Percentiles rank a stretch among this genome's conserved stretches.
phyloP scores from a whole-genome alignment of 108 stramenopile species.

The Cyclotella kingstonii region DNA sequence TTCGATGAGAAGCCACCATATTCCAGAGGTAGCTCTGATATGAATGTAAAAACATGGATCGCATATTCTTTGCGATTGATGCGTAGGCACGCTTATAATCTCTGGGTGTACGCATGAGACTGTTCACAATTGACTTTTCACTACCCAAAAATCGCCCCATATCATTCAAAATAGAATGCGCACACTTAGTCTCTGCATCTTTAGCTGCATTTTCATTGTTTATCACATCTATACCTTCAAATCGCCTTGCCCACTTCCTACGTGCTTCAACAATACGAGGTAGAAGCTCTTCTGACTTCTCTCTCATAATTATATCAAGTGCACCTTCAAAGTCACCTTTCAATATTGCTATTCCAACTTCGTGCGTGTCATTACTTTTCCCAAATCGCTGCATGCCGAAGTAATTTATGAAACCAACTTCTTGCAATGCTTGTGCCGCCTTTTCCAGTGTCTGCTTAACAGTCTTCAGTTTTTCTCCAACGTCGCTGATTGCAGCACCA shows the following conservation, averaged over 20 bases:
- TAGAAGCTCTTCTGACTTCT: constrained; percentile 61
- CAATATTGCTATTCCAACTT: constrained; percentile 74
- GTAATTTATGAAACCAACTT: constrained; percentile 89
- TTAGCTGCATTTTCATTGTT: constrained; percentile 38
- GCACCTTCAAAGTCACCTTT: constrained; percentile 79
- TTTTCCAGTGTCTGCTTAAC: constrained; percentile 37
- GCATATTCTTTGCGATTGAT: constrained; percentile 77
- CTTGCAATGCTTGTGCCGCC: constrained; percentile 53
- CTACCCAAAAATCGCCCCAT: constrained; percentile 71
- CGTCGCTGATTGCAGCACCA: constrained; percentile 9
- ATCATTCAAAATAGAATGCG: constrained; percentile 38
- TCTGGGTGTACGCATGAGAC: constrained; percentile 59
- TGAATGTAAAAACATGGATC: constrained; percentile 89
- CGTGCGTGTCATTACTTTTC: constrained; percentile 81
- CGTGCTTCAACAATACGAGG: constrained; percentile 54
- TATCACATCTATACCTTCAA: constrained; percentile 48
- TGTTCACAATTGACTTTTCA: constrained; percentile 66
- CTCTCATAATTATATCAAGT: constrained; percentile 80
- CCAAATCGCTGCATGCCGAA: constrained; percentile 96
- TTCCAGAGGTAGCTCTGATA: constrained; percentile 90
- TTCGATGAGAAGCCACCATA: constrained; percentile 60
- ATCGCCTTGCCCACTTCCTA: constrained; percentile 65
- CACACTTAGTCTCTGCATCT: constrained; percentile 60
- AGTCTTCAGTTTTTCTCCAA: constrained; percentile 3
- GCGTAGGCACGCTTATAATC: constrained; percentile 83